Evolutionary conservation across 129 eudicot genomes (phyloP).

Genomic region (Cynara cardunculus): DNA sequence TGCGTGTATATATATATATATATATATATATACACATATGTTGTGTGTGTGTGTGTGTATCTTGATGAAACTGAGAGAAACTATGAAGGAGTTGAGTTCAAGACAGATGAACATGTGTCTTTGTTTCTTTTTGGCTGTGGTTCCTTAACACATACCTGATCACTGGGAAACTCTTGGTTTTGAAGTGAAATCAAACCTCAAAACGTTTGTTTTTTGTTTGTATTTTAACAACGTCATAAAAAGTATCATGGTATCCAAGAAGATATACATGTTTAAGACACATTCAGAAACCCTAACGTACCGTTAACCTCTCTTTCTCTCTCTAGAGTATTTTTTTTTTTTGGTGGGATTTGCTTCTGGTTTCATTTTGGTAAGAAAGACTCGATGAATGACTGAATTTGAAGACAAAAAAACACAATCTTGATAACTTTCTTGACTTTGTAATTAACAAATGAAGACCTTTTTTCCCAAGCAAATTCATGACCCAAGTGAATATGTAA

Average conservation of each 20-base stretch:
- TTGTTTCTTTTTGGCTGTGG: not conserved
- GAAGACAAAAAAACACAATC: not conserved
- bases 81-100: not conserved
- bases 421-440: constrained; percentile 17
- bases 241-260: not conserved
- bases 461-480: not conserved
- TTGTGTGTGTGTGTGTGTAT: not conserved
- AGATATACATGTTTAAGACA: constrained; percentile 7
- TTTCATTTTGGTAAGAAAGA: constrained; percentile 2
- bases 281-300: constrained; percentile 32
- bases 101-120: not conserved
- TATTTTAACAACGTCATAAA: not conserved
- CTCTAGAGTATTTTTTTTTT: constrained; percentile 3
- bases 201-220: not conserved
- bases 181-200: not conserved
- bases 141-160: constrained; percentile 9
- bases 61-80: constrained; percentile 6
- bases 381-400: not conserved
- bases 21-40: too few relatives aligned
- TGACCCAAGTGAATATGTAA: not conserved
- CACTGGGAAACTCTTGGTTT: not conserved
- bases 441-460: not conserved
- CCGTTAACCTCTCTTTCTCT: constrained; percentile 3
- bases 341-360: constrained; percentile 6
- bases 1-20: not conserved